Base-by-base conservation (phyloP, 768 basidiomycete genomes). In the Lactarius indigo region DNA sequence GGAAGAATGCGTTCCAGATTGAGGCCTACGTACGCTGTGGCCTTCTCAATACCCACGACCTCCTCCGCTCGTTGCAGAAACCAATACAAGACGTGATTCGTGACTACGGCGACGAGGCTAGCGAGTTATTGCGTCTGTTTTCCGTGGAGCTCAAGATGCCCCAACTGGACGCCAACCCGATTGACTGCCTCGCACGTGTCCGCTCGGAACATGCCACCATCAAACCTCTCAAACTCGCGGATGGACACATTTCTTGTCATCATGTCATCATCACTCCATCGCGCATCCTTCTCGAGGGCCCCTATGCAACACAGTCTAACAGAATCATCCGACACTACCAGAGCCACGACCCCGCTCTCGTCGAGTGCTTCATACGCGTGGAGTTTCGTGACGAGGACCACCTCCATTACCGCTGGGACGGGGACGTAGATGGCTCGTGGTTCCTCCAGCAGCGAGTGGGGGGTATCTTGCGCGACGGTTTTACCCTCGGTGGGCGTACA, bases 321-420 rank as follows among this genome's bases (percentile, higher is more conserved):
- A 84, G 90, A 1, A 84, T 94, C 59, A 87, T 96, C 66, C 87
- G 93, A 1, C 76, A 80, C 61, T 94, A 87, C 64, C 62, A 59
- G 26, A 33, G 37, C 2, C 57, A 28, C 12, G 64, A 63, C 35
- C 73, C 77, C 58, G 82, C 81, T 0, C 83, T 82, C 64, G 80
- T 87, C 56, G 84, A 90, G 35, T 78, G 85, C 71, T 96, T 96
- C 73, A 73, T 96, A 35, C 87, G 94, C 12, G 92, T 94, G 33
- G 87, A 91, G 70, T 92, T 95, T 72, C 84, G 89, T 6, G 93
- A 94, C 64, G 93, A 96, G 77, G 90, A 94, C 70, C 81, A 82
- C 39, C 79, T 90, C n/a, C 82, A 85, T 42, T 89, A 89, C 68
- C 83, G 86, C 20, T 91, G 89, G 89, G 84, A 85, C 64, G 80